Percentiles rank a stretch among this genome's conserved stretches.
Evolutionary conservation across 1,139 yeast genomes (phyloP).

Genomic region (Suhomyces taliae): DNA sequence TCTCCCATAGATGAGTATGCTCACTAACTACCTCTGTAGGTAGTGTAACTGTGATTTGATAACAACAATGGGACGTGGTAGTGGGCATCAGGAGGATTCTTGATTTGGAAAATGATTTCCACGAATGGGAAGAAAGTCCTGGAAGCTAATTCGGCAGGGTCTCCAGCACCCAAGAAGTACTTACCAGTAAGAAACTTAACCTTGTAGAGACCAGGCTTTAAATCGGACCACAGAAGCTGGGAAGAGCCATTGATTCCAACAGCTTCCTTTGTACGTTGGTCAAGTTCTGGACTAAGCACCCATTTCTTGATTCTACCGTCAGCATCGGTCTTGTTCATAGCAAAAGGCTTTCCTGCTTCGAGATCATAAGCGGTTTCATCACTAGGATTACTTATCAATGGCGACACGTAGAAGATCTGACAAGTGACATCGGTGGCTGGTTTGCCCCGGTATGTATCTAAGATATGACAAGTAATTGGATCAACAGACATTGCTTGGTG

Average conservation of each 20-base stretch:
- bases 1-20: too few relatives aligned
- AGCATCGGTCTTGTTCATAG: constrained; percentile 62
- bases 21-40: constrained; percentile 73
- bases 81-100: constrained; percentile 68
- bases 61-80: constrained; percentile 84
- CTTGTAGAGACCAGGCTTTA: constrained; percentile 65
- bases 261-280: constrained; percentile 15
- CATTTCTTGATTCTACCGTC: constrained; percentile 80
- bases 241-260: constrained; percentile 33
- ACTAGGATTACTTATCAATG: constrained; percentile 24
- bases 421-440: constrained; percentile 74
- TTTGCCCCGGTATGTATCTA: constrained; percentile 79
- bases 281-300: constrained; percentile 48
- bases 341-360: constrained; percentile 44
- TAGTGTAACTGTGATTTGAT: constrained; percentile 82
- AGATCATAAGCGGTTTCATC: constrained; percentile 30
- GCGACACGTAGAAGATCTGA: constrained; percentile 47
- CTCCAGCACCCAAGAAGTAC: constrained; percentile 46
- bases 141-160: constrained; percentile 14
- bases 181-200: constrained; percentile 73
- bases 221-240: constrained; percentile 37
- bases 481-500: constrained; percentile 22
- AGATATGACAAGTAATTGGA: constrained; percentile 83
- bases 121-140: constrained; percentile 80
- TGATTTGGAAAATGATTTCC: constrained; percentile 69